Percentiles rank a stretch among this genome's conserved stretches.
Evolutionary conservation across 192 early-diverging fungal genomes (phyloP).

Genomic region (Rhizophlyctis rosea): DNA sequence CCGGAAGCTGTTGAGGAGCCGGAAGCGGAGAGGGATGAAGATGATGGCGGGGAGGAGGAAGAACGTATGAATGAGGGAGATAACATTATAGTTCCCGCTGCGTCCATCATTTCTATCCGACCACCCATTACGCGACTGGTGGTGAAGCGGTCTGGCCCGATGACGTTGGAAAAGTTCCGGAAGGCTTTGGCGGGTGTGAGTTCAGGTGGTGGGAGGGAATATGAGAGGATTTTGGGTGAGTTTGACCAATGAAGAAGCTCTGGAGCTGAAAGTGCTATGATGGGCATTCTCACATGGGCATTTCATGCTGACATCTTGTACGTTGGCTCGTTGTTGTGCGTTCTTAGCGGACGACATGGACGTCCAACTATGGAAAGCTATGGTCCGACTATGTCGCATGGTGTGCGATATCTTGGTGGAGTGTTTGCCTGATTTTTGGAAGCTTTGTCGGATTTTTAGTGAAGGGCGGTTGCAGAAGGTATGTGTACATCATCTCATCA

Average conservation of each 20-base stretch:
- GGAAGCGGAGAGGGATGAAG: not conserved
- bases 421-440: conserved; percentile 90
- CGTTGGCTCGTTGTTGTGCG: not conserved
- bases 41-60: not conserved
- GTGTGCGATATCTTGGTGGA: conserved; percentile 73
- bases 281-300: not conserved
- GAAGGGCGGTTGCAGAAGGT: conserved; percentile 77
- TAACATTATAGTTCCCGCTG: too few species aligned
- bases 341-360: conserved; percentile 57
- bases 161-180: conserved; percentile 24
- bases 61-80: too few species aligned
- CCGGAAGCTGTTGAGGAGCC: not conserved
- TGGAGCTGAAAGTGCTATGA: conserved; percentile 4
- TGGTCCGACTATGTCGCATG: conserved; percentile 62
- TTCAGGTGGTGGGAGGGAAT: conserved; percentile 39
- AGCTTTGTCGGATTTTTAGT: conserved; percentile 79
- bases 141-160: conserved; percentile 7
- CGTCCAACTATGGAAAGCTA: conserved; percentile 71
- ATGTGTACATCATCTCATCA: too few species aligned
- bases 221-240: conserved; percentile 36
- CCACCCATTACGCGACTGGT: not conserved
- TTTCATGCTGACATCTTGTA: not conserved
- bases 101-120: too few species aligned
- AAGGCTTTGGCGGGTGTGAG: conserved; percentile 36
- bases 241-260: not conserved